A percentile compares a stretch with the other conserved stretches of the same genome.
Conservation (phyloP, 768 basidiomycete species). For the Tricholoma matsutake region DNA sequence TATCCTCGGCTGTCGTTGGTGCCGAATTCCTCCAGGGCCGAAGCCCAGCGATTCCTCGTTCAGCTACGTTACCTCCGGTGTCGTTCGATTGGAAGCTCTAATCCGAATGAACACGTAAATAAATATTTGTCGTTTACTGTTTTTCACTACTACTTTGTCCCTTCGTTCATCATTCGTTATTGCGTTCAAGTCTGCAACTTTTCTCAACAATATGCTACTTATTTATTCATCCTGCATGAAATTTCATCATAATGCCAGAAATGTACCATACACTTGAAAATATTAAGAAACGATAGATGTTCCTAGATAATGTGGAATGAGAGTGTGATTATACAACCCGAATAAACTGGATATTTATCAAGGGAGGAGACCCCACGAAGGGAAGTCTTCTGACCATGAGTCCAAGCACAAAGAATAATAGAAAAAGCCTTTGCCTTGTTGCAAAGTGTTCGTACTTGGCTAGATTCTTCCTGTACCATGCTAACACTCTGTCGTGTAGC, state of each 20-base stretch:
- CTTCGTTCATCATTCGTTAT: not conserved
- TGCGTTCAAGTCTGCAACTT: not conserved
- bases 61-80: conserved; percentile 7
- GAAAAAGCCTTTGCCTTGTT: conserved; percentile 15
- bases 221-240: conserved; percentile 6
- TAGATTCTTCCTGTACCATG: conserved; percentile 17
- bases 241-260: conserved; percentile 8
- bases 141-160: not conserved
- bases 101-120: not conserved
- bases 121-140: not conserved
- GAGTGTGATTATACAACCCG: conserved; percentile 10
- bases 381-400: conserved; percentile 21
- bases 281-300: not conserved
- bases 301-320: not conserved
- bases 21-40: conserved; percentile 14
- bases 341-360: conserved; percentile 22
- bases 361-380: conserved; percentile 21
- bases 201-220: not conserved
- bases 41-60: conserved; percentile 6
- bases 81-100: conserved; percentile 6
- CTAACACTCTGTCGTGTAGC: conserved; percentile 9
- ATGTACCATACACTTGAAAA: conserved; percentile 12
- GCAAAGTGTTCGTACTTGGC: conserved; percentile 15
- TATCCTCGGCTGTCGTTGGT: conserved; percentile 15
- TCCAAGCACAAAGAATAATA: conserved; percentile 20